Base-by-base conservation (phyloP, 2,329 filamentous ascomycete species). In the Chrysoporthe cubensis region DNA sequence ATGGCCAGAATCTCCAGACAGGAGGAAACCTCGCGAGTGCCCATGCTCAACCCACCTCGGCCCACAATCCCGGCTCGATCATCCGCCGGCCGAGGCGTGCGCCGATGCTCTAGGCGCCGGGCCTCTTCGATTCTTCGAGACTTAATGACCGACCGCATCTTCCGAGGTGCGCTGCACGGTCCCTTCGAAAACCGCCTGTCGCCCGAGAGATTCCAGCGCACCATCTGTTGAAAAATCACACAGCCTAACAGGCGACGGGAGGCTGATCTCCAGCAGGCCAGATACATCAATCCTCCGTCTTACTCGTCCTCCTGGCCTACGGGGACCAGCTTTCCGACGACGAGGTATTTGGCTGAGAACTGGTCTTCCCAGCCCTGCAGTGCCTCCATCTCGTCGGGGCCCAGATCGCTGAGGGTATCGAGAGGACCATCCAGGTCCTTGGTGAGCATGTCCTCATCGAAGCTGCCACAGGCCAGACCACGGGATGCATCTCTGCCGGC, bases 401-500 rank as follows among this genome's bases (percentile, higher is more conserved):
- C 88, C 69, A 98, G 79, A 67, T 90, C 92, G 63, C 88, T 84
- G 56, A 97, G 83, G 64, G 85, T 88, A 77, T 97, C 94, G 71
- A 97, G 82, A 57, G 93, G 93, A 0, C 88, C 95, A 67, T 96
- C 88, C 66, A 98, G 81, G 78, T 97, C 91, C 83, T 95, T 89
- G 21, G 96, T 98, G 80, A 98, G 82, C 94, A 98, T 97, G 7
- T 94, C 91, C 83, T 92, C 88, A 77, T 97, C 96, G 78, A 99
- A 98, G 81, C 93, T 97, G 68, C 94, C 93, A 78, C 88, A 92
- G 1, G 96, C 95, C 69, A 99, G 82, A 0, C 96, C 96, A 64
- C 95, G 87, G 71, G 88, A 93, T 26, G 96, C 96, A 42, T 99
- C 96, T 50, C 94, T 85, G 0, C 96, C 96, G 0, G 96, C 96